These are phyloP conservation scores for Singerocomus inundabilis DNA, from an alignment of 1,284 basidiomycete genomes.

Conservation along the genomic window DNA sequence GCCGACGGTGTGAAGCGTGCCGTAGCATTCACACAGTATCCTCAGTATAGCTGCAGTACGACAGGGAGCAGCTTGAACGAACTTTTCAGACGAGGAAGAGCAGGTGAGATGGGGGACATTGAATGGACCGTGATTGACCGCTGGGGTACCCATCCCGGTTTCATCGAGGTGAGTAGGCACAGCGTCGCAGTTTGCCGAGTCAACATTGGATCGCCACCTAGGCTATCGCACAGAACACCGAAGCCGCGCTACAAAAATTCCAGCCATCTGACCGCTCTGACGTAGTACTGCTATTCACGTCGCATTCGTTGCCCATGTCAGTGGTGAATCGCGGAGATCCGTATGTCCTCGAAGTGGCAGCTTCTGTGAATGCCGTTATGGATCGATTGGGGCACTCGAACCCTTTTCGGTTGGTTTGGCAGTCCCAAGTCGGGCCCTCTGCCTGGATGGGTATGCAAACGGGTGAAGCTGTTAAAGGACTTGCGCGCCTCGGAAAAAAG, in stretches of 20 bases:
- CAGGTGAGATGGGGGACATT: slow-evolving; percentile 61
- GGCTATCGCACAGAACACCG: slow-evolving; percentile 90
- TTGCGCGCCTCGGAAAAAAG: slow-evolving; percentile 87
- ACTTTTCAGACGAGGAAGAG: slow-evolving; percentile 66
- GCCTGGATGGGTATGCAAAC: slow-evolving; percentile 99
- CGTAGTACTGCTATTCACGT: slow-evolving; percentile 91
- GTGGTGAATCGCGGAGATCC: slow-evolving; percentile 98
- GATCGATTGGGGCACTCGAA: slow-evolving; percentile 74
- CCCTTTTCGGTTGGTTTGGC: slow-evolving; percentile 95
- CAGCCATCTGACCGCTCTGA: slow-evolving; percentile 67
- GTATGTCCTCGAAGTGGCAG: slow-evolving; percentile 94
- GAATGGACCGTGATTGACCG: slow-evolving; percentile 98
- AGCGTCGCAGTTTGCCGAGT: neutral
- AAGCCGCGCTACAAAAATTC: slow-evolving; percentile 81
- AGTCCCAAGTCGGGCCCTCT: slow-evolving; percentile 95
- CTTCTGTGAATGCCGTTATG: slow-evolving; percentile 92
- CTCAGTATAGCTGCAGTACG: slow-evolving; percentile 98
- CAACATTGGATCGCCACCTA: slow-evolving; percentile 34
- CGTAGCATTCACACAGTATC: slow-evolving; percentile 97
- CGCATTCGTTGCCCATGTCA: slow-evolving; percentile 96
- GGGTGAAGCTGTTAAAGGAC: slow-evolving; percentile 86
- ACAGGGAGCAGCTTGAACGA: slow-evolving; percentile 98
- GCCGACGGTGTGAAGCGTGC: slow-evolving; percentile 90
- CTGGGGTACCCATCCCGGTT: slow-evolving; percentile 94
- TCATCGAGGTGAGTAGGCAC: slow-evolving; percentile 73